Conservation (phyloP, 1,139 yeast genomes). For the Suhomyces terraborum region DNA sequence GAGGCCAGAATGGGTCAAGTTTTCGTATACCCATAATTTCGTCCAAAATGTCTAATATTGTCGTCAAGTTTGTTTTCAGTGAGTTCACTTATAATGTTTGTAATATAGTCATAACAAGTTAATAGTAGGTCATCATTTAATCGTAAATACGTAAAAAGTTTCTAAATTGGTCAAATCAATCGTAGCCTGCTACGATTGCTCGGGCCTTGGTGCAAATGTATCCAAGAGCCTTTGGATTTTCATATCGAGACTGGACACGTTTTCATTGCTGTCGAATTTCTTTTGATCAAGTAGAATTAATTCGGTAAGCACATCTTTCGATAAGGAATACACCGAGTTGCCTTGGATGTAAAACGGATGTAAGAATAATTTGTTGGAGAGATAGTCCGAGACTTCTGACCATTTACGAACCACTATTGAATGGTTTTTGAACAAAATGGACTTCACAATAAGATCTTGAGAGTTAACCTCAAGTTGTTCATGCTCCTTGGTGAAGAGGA, state of each 20-base stretch:
- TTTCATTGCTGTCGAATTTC: conserved; percentile 7
- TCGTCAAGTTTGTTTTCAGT: too few species aligned
- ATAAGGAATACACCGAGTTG: conserved; percentile 14
- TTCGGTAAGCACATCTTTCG: conserved; percentile 11
- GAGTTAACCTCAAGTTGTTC: not conserved
- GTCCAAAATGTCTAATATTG: too few species aligned
- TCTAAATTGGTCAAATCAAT: not conserved
- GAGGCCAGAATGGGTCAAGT: conserved; percentile 22
- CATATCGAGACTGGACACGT: conserved; percentile 9
- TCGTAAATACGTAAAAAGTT: not conserved
- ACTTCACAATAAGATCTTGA: conserved; percentile 11
- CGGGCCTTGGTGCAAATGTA: conserved; percentile 8
- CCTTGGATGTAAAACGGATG: conserved; percentile 13
- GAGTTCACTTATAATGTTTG: too few species aligned
- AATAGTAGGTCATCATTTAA: not conserved
- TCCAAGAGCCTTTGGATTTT: conserved; percentile 13
- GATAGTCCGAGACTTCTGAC: conserved; percentile 9
- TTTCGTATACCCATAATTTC: conserved; percentile 12
- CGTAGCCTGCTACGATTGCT: conserved; percentile 3
- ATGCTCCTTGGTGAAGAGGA: conserved; percentile 1
- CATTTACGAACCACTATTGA: conserved; percentile 4
- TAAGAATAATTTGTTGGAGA: conserved; percentile 14
- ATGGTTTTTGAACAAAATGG: conserved; percentile 6
- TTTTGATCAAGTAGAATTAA: conserved; percentile 8
- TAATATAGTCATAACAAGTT: not conserved